phyloP scores from a whole-genome alignment of 495 filamentous ascomycete species.

The Daldinia decipiens region DNA sequence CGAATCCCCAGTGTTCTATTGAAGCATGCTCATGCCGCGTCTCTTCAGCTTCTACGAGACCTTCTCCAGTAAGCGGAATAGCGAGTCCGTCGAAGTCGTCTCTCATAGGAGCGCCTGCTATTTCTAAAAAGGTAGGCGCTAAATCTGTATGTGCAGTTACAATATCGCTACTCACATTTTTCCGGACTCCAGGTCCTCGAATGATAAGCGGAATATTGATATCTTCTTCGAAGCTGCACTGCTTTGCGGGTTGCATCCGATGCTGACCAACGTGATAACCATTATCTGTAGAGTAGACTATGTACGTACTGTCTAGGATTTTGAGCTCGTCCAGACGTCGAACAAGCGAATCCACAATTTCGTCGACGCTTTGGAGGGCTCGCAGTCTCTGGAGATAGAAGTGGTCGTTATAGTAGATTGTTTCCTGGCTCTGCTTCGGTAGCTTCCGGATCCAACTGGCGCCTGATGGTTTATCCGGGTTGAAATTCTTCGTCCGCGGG shows the following conservation, averaged over 20 bases:
- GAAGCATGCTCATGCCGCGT: slow-evolving; percentile 70
- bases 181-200: slow-evolving; percentile 66
- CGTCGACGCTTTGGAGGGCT: slow-evolving; percentile 74
- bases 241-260: slow-evolving; percentile 75
- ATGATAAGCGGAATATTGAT: slow-evolving; percentile 75
- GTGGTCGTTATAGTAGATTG: slow-evolving; percentile 72
- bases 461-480: slow-evolving; percentile 63
- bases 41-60: slow-evolving; percentile 44
- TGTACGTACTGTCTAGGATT: slow-evolving; percentile 73
- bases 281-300: slow-evolving; percentile 79
- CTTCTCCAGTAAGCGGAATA: slow-evolving; percentile 57
- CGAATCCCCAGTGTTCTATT: slow-evolving; percentile 72
- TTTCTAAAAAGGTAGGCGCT: slow-evolving; percentile 70
- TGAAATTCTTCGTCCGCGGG: slow-evolving; percentile 64
- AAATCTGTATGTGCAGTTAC: slow-evolving; percentile 77
- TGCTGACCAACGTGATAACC: slow-evolving; percentile 82
- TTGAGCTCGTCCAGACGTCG: slow-evolving; percentile 60
- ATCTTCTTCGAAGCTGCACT: slow-evolving; percentile 77
- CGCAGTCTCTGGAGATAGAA: slow-evolving; percentile 73
- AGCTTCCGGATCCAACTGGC: slow-evolving; percentile 70
- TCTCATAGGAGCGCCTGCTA: slow-evolving; percentile 60
- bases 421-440: slow-evolving; percentile 61
- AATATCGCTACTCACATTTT: slow-evolving; percentile 57
- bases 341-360: slow-evolving; percentile 70
- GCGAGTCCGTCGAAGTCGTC: slow-evolving; percentile 69